Evolutionary conservation across 23 red algal species (phyloP), one percentile per base, ranked within the genome.

Genomic region (Gracilaria vermiculophylla): DNA sequence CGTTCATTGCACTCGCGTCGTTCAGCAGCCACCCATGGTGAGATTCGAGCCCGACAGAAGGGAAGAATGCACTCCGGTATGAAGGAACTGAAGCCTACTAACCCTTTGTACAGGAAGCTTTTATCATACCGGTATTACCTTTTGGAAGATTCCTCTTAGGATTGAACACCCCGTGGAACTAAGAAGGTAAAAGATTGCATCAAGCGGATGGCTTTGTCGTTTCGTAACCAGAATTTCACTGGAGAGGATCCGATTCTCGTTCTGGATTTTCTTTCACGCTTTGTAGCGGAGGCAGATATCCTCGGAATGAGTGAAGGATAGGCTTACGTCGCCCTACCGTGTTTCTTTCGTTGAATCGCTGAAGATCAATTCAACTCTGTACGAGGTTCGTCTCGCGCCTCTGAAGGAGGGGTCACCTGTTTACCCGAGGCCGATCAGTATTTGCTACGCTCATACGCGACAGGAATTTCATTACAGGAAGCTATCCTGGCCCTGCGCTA

Each of bases 401-500:
- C 61, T 34, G 15, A 66, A 32, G 78, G 78, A 67, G 28, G 36
- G 27, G 53, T 56, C 32, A 56, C 76, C 35, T 56, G 47, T 81
- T 81, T 48, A 23, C 76, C 5, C 35, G 76, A 81, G 60, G 50
- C 76, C 35, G 76, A 60, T 3, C 24, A 57, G 31, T 58, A 81
- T 35, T 58, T 81, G 16, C 50, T 81, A 34, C 21, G 50, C 76
- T 56, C 52, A 12, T 81, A 81, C 40, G 76, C 76, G 14, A 81
- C 48, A 39, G 17, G n/a, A 17, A 56, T 3, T 35, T 3, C 51
- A 13, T 60, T 81, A 23, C 48, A 54, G 16, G 50, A 31, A 35
- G 47, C 76, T 32, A 81, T 33, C 24, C 8, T 37, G 10, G 2
- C 48, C 5, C 53, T 58, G 3, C 48, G 45, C 16, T 20, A 49